Conservation (phyloP, 345 rosid species). For the Populus tremula region DNA sequence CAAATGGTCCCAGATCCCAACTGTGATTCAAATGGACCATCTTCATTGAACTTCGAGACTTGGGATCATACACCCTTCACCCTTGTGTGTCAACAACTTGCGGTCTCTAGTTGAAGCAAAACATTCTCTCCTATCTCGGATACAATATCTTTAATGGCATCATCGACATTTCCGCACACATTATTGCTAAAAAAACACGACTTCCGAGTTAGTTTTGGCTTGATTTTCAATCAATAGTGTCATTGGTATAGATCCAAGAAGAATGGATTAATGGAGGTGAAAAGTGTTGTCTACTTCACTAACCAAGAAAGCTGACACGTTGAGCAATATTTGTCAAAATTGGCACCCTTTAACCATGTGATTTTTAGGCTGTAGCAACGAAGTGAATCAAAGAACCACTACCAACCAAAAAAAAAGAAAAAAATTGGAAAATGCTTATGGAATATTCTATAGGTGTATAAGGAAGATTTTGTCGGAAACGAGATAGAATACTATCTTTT, state of each 20-base stretch:
- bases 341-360: background rate
- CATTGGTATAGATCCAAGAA: background rate
- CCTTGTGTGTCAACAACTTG: background rate
- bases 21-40: slow-evolving; percentile 10
- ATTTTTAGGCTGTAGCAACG: background rate
- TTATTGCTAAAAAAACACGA: background rate
- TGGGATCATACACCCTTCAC: background rate
- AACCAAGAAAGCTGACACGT: background rate
- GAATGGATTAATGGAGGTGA: background rate
- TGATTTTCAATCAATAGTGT: background rate
- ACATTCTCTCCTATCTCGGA: background rate
- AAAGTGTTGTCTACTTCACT: background rate
- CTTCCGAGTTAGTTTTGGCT: background rate
- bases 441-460: too few species aligned
- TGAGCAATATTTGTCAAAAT: background rate
- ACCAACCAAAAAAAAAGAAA: too few species aligned
- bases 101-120: background rate
- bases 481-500: too few species aligned
- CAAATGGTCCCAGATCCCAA: slow-evolving; percentile 24
- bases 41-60: slow-evolving; percentile 3
- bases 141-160: background rate
- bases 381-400: background rate
- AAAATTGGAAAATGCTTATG: too few species aligned
- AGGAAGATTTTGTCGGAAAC: too few species aligned
- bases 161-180: background rate